These are phyloP conservation scores for Ceratocystis papillata DNA, from an alignment of 2,329 filamentous ascomycete species.

Conservation along the genomic window DNA sequence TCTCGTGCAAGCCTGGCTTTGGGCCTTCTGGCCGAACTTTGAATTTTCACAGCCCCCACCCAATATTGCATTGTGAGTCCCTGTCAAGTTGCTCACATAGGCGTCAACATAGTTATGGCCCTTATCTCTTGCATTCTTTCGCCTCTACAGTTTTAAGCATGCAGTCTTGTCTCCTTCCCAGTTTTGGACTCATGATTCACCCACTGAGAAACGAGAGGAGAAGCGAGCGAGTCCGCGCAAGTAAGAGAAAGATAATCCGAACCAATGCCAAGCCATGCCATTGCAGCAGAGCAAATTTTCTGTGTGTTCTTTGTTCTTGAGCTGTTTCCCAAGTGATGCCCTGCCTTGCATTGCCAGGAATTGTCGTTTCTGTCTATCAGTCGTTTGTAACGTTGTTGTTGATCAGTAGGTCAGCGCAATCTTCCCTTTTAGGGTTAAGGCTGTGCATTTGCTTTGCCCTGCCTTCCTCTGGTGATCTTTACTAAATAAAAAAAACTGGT, in stretches of 20 bases:
- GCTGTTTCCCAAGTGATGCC: too few species aligned
- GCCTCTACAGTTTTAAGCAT: not conserved
- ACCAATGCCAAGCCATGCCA: constrained; percentile 6
- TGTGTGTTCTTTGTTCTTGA: not conserved
- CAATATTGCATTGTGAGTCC: not conserved
- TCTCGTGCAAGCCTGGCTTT: not conserved
- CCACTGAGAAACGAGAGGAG: not conserved
- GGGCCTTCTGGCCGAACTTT: not conserved
- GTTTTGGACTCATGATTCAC: not conserved
- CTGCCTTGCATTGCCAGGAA: too few species aligned
- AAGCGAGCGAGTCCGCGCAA: constrained; percentile 1
- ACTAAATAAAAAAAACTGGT: not conserved
- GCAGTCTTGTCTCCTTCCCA: not conserved
- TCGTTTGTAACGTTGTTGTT: not conserved
- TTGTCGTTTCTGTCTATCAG: not conserved
- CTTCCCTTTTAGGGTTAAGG: not conserved
- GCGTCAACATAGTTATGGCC: not conserved
- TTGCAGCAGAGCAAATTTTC: not conserved
- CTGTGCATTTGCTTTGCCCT: not conserved
- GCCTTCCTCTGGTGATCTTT: not conserved
- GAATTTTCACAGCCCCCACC: not conserved
- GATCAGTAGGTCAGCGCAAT: not conserved
- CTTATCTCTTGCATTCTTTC: not conserved
- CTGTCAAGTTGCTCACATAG: not conserved
- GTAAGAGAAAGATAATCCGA: constrained; percentile 7